Conservation (phyloP, 2,329 filamentous ascomycete species). For the Catunica adiposa region DNA sequence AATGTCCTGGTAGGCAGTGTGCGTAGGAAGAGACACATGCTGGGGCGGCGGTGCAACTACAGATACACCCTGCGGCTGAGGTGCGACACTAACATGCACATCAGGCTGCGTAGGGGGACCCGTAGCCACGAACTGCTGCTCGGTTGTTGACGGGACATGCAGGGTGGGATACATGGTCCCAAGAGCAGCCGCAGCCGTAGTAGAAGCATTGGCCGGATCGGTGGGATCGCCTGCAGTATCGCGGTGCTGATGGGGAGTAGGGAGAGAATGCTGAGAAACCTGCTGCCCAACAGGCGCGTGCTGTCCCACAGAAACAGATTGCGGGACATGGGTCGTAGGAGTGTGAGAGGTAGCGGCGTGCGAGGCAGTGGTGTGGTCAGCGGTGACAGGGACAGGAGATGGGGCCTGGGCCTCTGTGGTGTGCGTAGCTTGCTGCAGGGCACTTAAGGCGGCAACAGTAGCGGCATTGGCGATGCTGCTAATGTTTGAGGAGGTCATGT, state of each 20-base stretch:
- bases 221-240: slow-evolving; percentile 23
- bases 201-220: slow-evolving; percentile 38
- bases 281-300: slow-evolving; percentile 4
- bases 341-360: slow-evolving; percentile 6
- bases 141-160: slow-evolving; percentile 39
- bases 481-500: background rate
- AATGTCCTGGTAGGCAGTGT: background rate
- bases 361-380: background rate
- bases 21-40: background rate
- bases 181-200: slow-evolving; percentile 42
- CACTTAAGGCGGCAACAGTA: slow-evolving; percentile 26
- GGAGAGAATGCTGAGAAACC: slow-evolving; percentile 9
- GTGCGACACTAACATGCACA: slow-evolving; percentile 2
- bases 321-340: slow-evolving; percentile 3
- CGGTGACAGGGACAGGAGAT: slow-evolving; percentile 1
- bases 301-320: slow-evolving; percentile 1
- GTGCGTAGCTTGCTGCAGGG: slow-evolving; percentile 36
- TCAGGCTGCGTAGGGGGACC: background rate
- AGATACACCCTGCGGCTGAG: background rate
- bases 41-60: slow-evolving; percentile 4
- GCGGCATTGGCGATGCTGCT: slow-evolving; percentile 11
- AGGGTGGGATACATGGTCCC: slow-evolving; percentile 42
- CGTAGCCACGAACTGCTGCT: slow-evolving; percentile 39
- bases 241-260: slow-evolving; percentile 10
- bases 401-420: slow-evolving; percentile 16